These are phyloP conservation scores for Bruguiera parviflora DNA, from an alignment of 345 rosid genomes.

Conservation along the genomic window DNA sequence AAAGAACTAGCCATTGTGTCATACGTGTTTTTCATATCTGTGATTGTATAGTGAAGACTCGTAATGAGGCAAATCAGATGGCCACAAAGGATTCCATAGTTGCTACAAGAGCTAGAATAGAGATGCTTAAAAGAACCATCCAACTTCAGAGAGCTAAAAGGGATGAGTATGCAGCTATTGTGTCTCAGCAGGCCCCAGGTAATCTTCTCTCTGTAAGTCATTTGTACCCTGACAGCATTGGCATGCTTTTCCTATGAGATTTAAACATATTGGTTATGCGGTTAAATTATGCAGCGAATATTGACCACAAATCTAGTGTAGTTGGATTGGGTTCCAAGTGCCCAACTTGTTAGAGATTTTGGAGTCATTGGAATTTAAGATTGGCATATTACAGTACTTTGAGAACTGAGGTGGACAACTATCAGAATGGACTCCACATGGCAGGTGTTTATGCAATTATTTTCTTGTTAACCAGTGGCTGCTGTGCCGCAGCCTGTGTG, in stretches of 20 bases:
- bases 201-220: slow-evolving; percentile 15
- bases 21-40: slow-evolving; percentile 7
- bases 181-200: slow-evolving; percentile 64
- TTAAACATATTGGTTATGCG: background rate
- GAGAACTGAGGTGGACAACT: too few relatives aligned
- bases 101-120: slow-evolving; percentile 50
- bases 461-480: too few relatives aligned
- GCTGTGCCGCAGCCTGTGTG: too few relatives aligned
- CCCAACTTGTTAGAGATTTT: too few relatives aligned
- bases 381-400: too few relatives aligned
- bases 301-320: background rate
- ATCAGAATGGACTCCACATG: too few relatives aligned
- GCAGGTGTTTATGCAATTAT: too few relatives aligned
- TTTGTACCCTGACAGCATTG: background rate
- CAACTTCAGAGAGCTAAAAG: slow-evolving; percentile 59
- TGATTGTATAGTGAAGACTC: slow-evolving; percentile 61
- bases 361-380: too few relatives aligned
- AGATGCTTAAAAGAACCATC: slow-evolving; percentile 50
- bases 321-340: background rate
- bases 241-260: background rate
- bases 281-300: background rate
- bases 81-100: slow-evolving; percentile 58
- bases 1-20: background rate
- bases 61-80: slow-evolving; percentile 72
- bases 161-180: slow-evolving; percentile 50